phyloP scores from a whole-genome alignment of 768 basidiomycete genomes.

The Tephrocybe sp. region DNA sequence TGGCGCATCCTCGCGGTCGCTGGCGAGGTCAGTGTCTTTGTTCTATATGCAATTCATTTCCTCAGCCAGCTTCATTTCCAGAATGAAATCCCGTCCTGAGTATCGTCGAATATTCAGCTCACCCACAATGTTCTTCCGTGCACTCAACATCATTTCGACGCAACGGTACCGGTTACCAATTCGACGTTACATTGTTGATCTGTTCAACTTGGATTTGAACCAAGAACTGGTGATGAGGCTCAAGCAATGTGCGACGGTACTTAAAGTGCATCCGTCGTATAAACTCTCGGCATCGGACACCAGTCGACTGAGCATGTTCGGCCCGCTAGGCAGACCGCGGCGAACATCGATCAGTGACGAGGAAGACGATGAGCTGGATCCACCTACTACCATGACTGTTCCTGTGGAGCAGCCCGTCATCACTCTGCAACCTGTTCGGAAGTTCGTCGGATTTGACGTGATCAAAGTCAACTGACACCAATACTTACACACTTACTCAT shows the following conservation, averaged over 20 bases:
- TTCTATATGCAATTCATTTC: slow-evolving; percentile 4
- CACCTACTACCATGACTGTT: slow-evolving; percentile 36
- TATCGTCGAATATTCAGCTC: slow-evolving; percentile 79
- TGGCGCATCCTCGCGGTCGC: slow-evolving; percentile 87
- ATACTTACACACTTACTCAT: not conserved
- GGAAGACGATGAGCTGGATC: slow-evolving; percentile 48
- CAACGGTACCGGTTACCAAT: slow-evolving; percentile 92
- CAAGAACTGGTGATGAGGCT: slow-evolving; percentile 57
- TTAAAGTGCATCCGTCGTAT: slow-evolving; percentile 48
- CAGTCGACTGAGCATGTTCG: slow-evolving; percentile 64
- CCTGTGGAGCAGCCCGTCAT: slow-evolving; percentile 48
- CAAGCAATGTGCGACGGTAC: slow-evolving; percentile 46
- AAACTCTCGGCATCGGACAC: slow-evolving; percentile 39
- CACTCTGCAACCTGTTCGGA: slow-evolving; percentile 56
- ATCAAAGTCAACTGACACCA: slow-evolving; percentile 10
- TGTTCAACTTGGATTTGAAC: slow-evolving; percentile 85
- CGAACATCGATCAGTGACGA: slow-evolving; percentile 62
- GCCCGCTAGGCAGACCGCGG: slow-evolving; percentile 48
- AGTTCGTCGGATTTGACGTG: slow-evolving; percentile 55
- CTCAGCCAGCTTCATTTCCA: slow-evolving; percentile 25
- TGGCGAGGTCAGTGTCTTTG: slow-evolving; percentile 63
- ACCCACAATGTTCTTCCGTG: slow-evolving; percentile 78
- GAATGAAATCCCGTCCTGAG: slow-evolving; percentile 77
- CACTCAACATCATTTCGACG: slow-evolving; percentile 83
- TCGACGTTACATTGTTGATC: slow-evolving; percentile 87